phyloP scores from a whole-genome alignment of 257 asterid genomes.

The Fraxinus quadrangulata region DNA sequence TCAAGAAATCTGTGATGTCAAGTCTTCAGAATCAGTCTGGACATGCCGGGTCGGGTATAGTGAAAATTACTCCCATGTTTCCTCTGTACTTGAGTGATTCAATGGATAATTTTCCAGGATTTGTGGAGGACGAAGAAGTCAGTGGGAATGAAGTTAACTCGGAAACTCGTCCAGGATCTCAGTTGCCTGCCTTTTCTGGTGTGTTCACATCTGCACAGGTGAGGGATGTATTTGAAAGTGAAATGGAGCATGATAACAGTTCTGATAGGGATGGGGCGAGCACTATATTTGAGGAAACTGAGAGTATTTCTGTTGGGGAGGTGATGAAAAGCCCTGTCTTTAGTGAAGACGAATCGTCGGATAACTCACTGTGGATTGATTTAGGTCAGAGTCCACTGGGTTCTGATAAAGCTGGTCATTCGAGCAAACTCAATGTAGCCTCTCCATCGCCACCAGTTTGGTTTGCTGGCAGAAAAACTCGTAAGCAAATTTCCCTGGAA shows the following conservation, averaged over 20 bases:
- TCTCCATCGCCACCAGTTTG: constrained; percentile 90
- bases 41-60: constrained; percentile 94
- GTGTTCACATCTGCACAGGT: constrained; percentile 96
- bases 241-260: constrained; percentile 86
- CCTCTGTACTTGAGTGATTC: constrained; percentile 94
- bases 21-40: constrained; percentile 95
- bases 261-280: constrained; percentile 95
- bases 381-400: constrained; percentile 93
- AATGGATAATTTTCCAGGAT: constrained; percentile 82
- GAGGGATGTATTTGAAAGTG: constrained; percentile 86
- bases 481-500: constrained; percentile 65
- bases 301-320: constrained; percentile 89
- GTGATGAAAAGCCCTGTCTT: constrained; percentile 96
- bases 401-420: constrained; percentile 61
- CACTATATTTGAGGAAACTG: constrained; percentile 93
- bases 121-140: constrained; percentile 67
- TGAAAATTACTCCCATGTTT: constrained; percentile 86
- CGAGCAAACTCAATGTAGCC: constrained; percentile 53
- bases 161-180: constrained; percentile 65
- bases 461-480: constrained; percentile 70
- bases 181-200: constrained; percentile 98
- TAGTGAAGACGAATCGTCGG: constrained; percentile 97
- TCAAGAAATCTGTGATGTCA: constrained; percentile 90
- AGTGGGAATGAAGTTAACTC: constrained; percentile 56
- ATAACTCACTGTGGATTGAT: constrained; percentile 96